Percentiles rank a stretch among this genome's conserved stretches.
Conservation (phyloP, 495 filamentous ascomycete species). For the Podospora pseudocomata region DNA sequence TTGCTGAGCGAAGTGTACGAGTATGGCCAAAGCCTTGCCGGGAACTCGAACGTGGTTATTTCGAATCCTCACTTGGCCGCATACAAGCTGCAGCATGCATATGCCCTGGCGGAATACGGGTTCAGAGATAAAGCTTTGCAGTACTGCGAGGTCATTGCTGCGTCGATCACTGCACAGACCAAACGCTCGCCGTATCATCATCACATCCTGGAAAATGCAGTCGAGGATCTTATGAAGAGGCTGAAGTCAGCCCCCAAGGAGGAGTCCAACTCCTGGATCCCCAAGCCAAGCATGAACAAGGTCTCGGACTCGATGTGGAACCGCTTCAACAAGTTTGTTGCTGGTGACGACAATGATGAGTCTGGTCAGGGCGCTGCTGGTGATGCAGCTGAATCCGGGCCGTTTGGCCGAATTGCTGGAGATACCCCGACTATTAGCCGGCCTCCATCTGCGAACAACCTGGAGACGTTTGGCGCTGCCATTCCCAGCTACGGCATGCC, state of each 20-base stretch:
- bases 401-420: slow-evolving; percentile 74
- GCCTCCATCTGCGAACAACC: slow-evolving; percentile 67
- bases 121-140: slow-evolving; percentile 76
- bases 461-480: slow-evolving; percentile 59
- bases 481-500: slow-evolving; percentile 35
- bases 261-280: slow-evolving; percentile 68
- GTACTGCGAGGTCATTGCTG: slow-evolving; percentile 83
- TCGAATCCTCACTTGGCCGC: slow-evolving; percentile 75
- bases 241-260: slow-evolving; percentile 81
- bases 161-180: slow-evolving; percentile 77
- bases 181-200: slow-evolving; percentile 82
- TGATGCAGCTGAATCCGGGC: slow-evolving; percentile 62
- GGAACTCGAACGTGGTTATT: slow-evolving; percentile 49
- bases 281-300: slow-evolving; percentile 90
- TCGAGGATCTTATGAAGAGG: slow-evolving; percentile 80
- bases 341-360: slow-evolving; percentile 74
- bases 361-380: slow-evolving; percentile 56
- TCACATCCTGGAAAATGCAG: slow-evolving; percentile 60
- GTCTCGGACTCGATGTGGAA: slow-evolving; percentile 84
- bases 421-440: slow-evolving; percentile 81
- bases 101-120: slow-evolving; percentile 77
- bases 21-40: slow-evolving; percentile 66
- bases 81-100: slow-evolving; percentile 86
- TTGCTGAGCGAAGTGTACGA: slow-evolving; percentile 92
- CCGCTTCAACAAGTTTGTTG: slow-evolving; percentile 90